Percentiles rank a stretch among this genome's conserved stretches.
Evolutionary conservation across 2,329 filamentous ascomycete species (phyloP).

Genomic region (Camillea tinctor): DNA sequence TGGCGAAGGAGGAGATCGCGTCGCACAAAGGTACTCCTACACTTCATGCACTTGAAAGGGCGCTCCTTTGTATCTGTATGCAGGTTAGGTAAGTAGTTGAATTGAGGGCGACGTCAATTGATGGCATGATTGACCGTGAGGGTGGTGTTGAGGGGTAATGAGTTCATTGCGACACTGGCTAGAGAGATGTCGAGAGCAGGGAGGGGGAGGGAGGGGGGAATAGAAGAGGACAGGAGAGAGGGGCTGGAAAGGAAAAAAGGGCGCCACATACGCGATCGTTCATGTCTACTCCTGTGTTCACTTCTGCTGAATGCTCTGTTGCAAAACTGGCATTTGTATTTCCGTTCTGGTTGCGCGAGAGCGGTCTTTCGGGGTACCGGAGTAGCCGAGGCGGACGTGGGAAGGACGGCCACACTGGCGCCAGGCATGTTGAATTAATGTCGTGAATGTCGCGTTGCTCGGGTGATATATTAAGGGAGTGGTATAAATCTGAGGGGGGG

Average conservation of each 20-base stretch:
- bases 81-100: slow-evolving; percentile 27
- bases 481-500: slow-evolving; percentile 8
- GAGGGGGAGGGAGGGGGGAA: slow-evolving; percentile 15
- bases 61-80: slow-evolving; percentile 90
- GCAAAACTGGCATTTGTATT: slow-evolving; percentile 99
- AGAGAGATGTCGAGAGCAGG: slow-evolving; percentile 10
- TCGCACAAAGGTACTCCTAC: slow-evolving; percentile 95
- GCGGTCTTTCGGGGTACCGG: slow-evolving; percentile 73
- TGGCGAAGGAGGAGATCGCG: slow-evolving; percentile 94
- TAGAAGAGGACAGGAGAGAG: too few species aligned
- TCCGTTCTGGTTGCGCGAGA: slow-evolving; percentile 78
- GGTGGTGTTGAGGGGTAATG: slow-evolving; percentile 20
- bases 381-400: slow-evolving; percentile 62
- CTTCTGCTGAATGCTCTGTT: slow-evolving; percentile 95
- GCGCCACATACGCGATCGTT: slow-evolving; percentile 86
- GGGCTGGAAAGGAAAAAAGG: slow-evolving; percentile 10
- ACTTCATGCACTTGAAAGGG: slow-evolving; percentile 98
- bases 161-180: slow-evolving; percentile 6
- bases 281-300: slow-evolving; percentile 94
- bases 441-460: slow-evolving; percentile 28
- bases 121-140: slow-evolving; percentile 13
- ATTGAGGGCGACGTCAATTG: background rate
- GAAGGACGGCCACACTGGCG: slow-evolving; percentile 64
- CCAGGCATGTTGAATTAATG: slow-evolving; percentile 61
- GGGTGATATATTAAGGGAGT: slow-evolving; percentile 11